These are phyloP conservation scores for Penicillium paradoxum DNA, from an alignment of 495 filamentous ascomycete species.

Conservation along the genomic window DNA sequence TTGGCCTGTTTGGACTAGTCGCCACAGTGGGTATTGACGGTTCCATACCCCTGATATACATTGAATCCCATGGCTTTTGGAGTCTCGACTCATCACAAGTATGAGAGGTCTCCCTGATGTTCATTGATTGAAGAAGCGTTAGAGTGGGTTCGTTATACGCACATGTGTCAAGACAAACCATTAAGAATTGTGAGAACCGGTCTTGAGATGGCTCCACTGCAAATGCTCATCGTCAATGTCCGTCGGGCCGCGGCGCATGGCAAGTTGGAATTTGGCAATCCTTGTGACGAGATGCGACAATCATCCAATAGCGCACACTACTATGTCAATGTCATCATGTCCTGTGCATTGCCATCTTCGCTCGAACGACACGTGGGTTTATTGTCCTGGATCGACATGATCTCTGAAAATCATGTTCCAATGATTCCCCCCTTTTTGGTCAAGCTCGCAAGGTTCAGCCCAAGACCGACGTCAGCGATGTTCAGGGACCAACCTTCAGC, in stretches of 20 bases:
- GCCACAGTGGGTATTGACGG: background rate
- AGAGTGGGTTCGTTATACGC: too few species aligned
- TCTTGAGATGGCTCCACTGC: background rate
- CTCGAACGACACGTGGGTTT: background rate
- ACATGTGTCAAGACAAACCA: background rate
- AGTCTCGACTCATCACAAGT: background rate
- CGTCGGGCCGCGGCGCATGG: background rate
- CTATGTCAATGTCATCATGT: background rate
- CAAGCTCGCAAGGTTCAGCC: background rate
- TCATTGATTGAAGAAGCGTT: background rate
- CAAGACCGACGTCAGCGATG: background rate
- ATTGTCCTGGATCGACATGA: conserved; percentile 4
- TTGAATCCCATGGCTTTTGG: background rate
- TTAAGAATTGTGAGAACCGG: background rate
- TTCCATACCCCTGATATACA: background rate
- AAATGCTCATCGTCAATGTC: background rate
- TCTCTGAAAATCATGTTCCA: conserved; percentile 3
- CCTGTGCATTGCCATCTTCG: background rate
- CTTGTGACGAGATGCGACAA: background rate
- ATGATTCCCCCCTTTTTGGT: background rate
- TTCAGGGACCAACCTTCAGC: background rate
- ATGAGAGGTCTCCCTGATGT: background rate
- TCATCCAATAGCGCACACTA: too few species aligned
- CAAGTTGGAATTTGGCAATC: background rate
- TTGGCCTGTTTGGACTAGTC: background rate